Conservation (phyloP, 306 rosid species). For the Gillenia trifoliata region DNA sequence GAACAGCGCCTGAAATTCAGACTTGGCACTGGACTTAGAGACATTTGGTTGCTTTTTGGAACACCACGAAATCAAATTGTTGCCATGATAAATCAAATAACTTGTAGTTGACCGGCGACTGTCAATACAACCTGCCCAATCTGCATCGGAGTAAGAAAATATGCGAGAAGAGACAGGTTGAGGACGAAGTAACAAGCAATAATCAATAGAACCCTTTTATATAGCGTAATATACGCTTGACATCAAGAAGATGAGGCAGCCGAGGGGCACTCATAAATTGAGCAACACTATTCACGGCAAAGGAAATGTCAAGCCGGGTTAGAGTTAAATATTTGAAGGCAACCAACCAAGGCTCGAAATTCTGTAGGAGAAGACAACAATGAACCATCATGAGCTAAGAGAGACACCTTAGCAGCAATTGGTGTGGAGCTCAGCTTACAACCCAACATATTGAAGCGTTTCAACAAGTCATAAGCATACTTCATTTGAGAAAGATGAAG, state of each 20-base stretch:
- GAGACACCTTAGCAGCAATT: background rate
- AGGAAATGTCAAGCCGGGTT: too few relatives aligned
- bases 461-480: background rate
- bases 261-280: background rate
- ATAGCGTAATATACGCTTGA: background rate
- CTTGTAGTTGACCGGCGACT: rapidly evolving
- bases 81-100: background rate
- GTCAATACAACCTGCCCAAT: background rate
- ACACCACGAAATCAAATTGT: background rate
- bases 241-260: background rate
- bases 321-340: background rate
- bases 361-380: background rate
- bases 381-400: background rate
- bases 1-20: rapidly evolving
- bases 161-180: background rate
- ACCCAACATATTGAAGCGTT: background rate
- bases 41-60: background rate
- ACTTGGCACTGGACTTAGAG: background rate
- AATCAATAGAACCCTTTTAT: background rate
- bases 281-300: background rate
- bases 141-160: background rate
- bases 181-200: background rate
- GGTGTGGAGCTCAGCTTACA: background rate
- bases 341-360: background rate
- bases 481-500: background rate